These are phyloP conservation scores for Saturnispora sekii DNA, from an alignment of 805 yeast species.

Conservation along the genomic window DNA sequence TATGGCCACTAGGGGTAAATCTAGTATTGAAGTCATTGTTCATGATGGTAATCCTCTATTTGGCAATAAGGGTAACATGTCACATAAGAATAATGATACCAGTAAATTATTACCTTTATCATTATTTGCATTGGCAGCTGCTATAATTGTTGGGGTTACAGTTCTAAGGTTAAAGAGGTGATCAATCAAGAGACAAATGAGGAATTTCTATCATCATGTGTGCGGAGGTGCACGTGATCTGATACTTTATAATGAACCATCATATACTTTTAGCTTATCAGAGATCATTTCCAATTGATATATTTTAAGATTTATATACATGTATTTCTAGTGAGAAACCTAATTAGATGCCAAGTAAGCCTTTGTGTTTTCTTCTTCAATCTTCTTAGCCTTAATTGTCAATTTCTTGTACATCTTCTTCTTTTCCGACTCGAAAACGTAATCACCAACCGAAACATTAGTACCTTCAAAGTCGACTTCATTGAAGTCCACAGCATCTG, in stretches of 20 bases:
- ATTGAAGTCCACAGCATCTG: conserved; percentile 63
- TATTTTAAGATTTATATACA: conserved; percentile 4
- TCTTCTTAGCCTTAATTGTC: conserved; percentile 25
- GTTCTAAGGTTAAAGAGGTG: neutral
- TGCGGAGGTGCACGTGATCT: no score
- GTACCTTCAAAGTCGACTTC: conserved; percentile 45
- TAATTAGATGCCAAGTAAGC: neutral
- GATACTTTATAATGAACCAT: no score
- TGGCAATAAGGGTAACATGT: conserved; percentile 10
- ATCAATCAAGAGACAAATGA: neutral
- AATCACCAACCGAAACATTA: conserved; percentile 47
- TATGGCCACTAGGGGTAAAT: conserved; percentile 36
- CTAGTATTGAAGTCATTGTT: conserved; percentile 62
- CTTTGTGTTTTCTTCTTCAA: conserved; percentile 17
- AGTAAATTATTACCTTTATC: conserved; percentile 49
- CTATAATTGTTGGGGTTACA: conserved; percentile 46
- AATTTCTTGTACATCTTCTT: conserved; percentile 37
- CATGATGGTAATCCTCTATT: conserved; percentile 46
- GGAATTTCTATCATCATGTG: no score
- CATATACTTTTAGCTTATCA: neutral
- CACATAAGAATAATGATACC: neutral
- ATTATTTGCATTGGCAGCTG: conserved; percentile 47
- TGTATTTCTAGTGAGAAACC: neutral
- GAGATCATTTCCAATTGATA: neutral
- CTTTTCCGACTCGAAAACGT: conserved; percentile 37